Percentiles rank a stretch among this genome's conserved stretches.
phyloP scores from a whole-genome alignment of 2,329 filamentous ascomycete genomes.

The Hymenoscyphus repandus region DNA sequence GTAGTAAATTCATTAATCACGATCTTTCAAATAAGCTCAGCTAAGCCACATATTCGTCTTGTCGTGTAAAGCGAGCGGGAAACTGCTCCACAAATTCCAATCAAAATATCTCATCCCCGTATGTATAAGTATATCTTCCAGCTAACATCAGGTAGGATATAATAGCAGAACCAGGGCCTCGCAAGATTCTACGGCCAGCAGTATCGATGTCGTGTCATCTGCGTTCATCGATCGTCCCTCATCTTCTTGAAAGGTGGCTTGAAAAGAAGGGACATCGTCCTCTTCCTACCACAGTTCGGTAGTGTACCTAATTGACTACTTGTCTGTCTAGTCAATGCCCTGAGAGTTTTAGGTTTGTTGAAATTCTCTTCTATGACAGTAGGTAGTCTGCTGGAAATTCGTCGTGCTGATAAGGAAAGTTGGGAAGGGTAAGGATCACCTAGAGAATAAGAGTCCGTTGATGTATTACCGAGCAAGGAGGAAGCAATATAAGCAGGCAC shows the following conservation, averaged over 20 bases:
- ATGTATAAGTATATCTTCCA: no score
- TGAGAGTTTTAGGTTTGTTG: background rate
- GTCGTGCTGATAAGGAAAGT: background rate
- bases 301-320: conserved; percentile 5
- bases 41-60: no score
- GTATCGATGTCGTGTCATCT: no score
- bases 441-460: background rate
- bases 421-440: background rate
- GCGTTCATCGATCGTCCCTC: background rate
- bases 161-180: no score
- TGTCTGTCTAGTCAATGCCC: conserved; percentile 1
- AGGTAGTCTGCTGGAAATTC: background rate
- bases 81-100: no score
- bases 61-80: no score
- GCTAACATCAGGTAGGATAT: no score
- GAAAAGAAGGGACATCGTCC: conserved; percentile 5
- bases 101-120: no score
- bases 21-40: no score
- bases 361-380: background rate
- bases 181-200: no score
- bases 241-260: conserved; percentile 4
- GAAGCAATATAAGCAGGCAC: background rate
- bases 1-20: no score
- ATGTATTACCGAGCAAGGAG: background rate
- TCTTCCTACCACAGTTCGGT: background rate